Percentiles rank a stretch among this genome's conserved stretches.
Conservation (phyloP, 73 alveolate species). For the Paramecium sexaurelia region DNA sequence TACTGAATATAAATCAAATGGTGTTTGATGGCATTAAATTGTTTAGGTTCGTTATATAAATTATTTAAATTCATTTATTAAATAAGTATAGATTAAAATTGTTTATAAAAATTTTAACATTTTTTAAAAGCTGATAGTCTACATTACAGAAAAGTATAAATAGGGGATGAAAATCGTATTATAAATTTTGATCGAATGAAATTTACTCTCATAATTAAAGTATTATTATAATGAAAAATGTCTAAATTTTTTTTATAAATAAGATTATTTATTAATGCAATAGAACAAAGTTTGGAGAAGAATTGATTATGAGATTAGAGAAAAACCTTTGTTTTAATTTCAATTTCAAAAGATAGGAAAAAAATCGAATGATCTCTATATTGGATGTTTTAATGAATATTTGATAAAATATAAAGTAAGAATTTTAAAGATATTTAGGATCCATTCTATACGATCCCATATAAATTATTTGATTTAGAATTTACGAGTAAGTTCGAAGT, state of each 20-base stretch:
- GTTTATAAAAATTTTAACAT: no score
- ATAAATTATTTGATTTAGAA: conserved; percentile 8
- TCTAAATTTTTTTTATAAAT: not conserved
- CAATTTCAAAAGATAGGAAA: conserved; percentile 4
- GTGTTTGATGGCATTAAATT: no score
- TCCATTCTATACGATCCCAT: not conserved
- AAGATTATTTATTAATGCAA: conserved; percentile 19
- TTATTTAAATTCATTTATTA: no score
- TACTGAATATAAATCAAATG: no score
- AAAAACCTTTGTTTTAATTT: not conserved
- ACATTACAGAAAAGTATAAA: no score
- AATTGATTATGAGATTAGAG: not conserved
- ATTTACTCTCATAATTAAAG: not conserved
- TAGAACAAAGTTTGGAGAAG: not conserved
- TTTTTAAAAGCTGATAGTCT: no score
- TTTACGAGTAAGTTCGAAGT: conserved; percentile 40
- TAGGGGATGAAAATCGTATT: no score
- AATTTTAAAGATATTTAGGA: not conserved
- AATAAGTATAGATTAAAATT: no score
- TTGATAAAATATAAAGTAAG: conserved; percentile 13
- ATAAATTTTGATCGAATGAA: not conserved
- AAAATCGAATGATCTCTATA: not conserved
- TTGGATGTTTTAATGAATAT: conserved; percentile 37
- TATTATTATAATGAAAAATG: not conserved
- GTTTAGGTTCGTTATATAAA: no score